Evolutionary conservation across 2,329 filamentous ascomycete genomes (phyloP).

Genomic region (Penicillium sp.): DNA sequence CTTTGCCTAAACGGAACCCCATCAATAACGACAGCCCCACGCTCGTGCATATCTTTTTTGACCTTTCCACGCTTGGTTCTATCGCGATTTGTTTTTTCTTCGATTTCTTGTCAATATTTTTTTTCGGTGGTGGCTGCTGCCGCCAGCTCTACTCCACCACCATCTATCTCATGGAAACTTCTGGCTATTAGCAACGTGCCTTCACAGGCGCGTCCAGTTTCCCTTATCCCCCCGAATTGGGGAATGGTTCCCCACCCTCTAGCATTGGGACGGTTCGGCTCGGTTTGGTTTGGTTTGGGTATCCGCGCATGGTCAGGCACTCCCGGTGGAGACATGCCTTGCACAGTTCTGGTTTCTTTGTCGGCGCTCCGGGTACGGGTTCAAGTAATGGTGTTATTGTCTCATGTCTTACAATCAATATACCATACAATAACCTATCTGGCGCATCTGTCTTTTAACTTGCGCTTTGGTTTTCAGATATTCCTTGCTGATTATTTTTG

Average conservation of each 20-base stretch:
- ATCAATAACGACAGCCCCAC: conserved; percentile 23
- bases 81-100: neutral
- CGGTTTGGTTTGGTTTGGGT: conserved; percentile 9
- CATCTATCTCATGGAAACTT: neutral
- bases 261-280: conserved; percentile 16
- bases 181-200: neutral
- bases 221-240: neutral
- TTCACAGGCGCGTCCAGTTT: neutral
- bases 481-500: neutral
- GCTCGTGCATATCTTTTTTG: conserved; percentile 6
- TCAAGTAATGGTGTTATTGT: conserved; percentile 1
- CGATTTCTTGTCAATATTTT: conserved; percentile 19
- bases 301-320: conserved; percentile 15
- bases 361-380: conserved; percentile 12
- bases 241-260: neutral
- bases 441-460: conserved; percentile 10
- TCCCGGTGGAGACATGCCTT: neutral
- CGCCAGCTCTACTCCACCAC: neutral
- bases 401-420: conserved; percentile 3
- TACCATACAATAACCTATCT: conserved; percentile 15
- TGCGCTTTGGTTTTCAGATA: neutral
- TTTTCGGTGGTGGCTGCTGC: neutral
- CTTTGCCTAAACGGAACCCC: conserved; percentile 20
- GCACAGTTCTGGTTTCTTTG: conserved; percentile 9
- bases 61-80: neutral